Conservation (phyloP, 2,329 filamentous ascomycete genomes). For the Ascochyta viciae-villosae region DNA sequence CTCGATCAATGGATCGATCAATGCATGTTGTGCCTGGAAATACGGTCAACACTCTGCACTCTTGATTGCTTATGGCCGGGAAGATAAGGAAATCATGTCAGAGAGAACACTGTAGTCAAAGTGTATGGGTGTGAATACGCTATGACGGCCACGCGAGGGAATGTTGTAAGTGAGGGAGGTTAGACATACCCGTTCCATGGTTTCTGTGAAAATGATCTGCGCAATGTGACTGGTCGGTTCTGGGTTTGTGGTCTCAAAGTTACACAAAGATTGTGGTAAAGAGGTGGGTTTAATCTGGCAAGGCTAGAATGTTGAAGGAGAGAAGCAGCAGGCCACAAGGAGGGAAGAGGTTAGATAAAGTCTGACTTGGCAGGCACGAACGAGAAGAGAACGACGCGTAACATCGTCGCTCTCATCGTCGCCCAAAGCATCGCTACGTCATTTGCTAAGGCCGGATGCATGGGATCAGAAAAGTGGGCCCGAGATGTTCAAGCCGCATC, state of each 20-base stretch:
- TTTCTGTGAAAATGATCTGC: neutral
- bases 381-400: constrained; percentile 32
- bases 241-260: neutral
- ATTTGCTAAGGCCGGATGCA: constrained; percentile 26
- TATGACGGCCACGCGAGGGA: neutral
- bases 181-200: constrained; percentile 14
- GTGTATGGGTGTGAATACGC: too few relatives aligned
- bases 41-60: constrained; percentile 9
- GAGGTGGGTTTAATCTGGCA: neutral
- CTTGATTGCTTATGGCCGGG: too few relatives aligned
- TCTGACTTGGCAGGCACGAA: constrained; percentile 44
- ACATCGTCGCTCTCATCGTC: constrained; percentile 35
- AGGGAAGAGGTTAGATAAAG: constrained; percentile 30
- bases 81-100: neutral
- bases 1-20: constrained; percentile 73
- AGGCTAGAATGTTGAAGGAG: constrained; percentile 8
- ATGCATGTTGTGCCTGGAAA: constrained; percentile 67
- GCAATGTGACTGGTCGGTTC: constrained; percentile 5
- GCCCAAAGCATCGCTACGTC: constrained; percentile 33
- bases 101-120: neutral
- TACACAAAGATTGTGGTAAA: constrained; percentile 18
- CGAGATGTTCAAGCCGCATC: constrained; percentile 12
- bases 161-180: neutral
- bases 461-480: constrained; percentile 26
- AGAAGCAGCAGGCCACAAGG: constrained; percentile 22